Evolutionary conservation across 306 rosid genomes (phyloP), one percentile per base, ranked within the genome.

Genomic region (Quercus mongolica): DNA sequence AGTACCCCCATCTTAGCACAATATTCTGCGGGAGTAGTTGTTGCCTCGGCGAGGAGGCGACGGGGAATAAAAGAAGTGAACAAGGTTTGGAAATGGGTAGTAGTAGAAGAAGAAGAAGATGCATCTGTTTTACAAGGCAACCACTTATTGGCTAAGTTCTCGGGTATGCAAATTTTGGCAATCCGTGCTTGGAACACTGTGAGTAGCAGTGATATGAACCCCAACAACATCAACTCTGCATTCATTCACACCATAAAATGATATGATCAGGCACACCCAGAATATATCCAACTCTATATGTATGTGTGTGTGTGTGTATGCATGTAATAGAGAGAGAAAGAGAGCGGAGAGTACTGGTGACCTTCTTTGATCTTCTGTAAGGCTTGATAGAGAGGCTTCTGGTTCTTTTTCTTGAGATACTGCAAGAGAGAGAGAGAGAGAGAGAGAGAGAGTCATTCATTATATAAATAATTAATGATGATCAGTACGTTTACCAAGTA

Each of bases 351-450:
- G 20, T 35, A 11, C 28, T 5, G 68, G 26, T 17, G 9, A 83
- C 86, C 86, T 83, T 83, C 86, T 83, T 83, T 83, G 83, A 83
- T 79, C 79, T 83, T 83, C 74, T 68, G 80, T 79, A 83, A 71
- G 41, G 86, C 86, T 59, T 83, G 74, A 49, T 44, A 79, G 15
- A 83, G 86, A 56, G 86, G 86, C 65, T 70, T 79, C 77, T 83
- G 86, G 30, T 83, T 74, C 74, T 79, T 75, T 74, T 56, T 83
- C 83, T 74, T 75, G 56, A 83, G 83, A 74, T 70, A 79, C 86
- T 83, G 83, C 76, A 46, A 25, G 2, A 25, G 2, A 25, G 2
- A 25, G 26, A 25, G 26, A 25, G 26, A 25, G 26, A 25, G 25
- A 25, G 25, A 25, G 26, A 38, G 46, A 2, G 11, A 38, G 46